Evolutionary conservation across 1,284 basidiomycete genomes (phyloP), one percentile per base, ranked within the genome.

Genomic region (Porphyrellus sp.): DNA sequence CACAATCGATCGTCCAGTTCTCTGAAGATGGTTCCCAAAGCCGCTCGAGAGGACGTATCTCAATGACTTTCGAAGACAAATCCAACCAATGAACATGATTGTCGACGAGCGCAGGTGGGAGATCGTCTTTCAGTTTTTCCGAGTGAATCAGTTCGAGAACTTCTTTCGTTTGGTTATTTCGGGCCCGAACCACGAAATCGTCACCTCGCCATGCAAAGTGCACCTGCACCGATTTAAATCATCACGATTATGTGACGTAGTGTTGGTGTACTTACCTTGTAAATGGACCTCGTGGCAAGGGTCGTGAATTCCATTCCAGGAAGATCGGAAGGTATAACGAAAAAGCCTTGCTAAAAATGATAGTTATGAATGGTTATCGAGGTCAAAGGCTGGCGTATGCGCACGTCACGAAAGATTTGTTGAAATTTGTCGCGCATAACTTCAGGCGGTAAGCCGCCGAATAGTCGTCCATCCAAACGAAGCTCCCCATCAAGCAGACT

Each of bases 61-160:
- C 72, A 0, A 78, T 60, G 2, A 55, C 43, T 0, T 53, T 41
- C 1, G 59, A 60, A 0, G 51, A 20, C 3, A 71, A 31, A 31
- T 71, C 57, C 39, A 78, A 53, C 76, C 76, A 78, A 53, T 76
- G 74, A 4, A 62, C 59, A 44, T 71, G 67, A 16, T 65, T 60
- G 1, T 60, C 8, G 4, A 73, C 50, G 6, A 79, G 61, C 4
- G 52, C 45, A 1, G 15, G 23, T 0, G 78, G 78, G 8, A 79
- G 59, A 55, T 78, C 77, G 0, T 52, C 50, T 4, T 4, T n/a
- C 11, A 79, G 55, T n/a, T 55, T 54, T 2, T 40, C 27, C n/a
- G 58, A 64, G 12, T 72, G 74, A 37, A 79, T 63, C 15, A 78
- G 53, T 42, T 76, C 70, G 12, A 68, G 60, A 0, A 65, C 39